Evolutionary conservation across 495 filamentous ascomycete species (phyloP).

Genomic region (Xylaria flabelliformis): DNA sequence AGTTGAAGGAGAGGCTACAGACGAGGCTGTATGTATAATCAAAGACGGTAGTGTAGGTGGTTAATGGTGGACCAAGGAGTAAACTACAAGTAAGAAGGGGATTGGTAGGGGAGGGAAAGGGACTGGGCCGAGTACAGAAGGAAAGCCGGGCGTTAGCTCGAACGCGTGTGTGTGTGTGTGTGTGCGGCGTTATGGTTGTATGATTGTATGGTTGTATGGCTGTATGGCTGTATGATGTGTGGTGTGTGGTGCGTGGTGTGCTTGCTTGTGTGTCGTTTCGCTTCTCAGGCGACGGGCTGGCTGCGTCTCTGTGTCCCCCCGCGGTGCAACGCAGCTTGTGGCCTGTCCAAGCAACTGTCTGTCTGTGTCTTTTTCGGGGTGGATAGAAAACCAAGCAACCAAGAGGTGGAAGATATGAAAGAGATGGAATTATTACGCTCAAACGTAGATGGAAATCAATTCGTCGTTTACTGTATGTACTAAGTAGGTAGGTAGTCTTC

Average conservation of each 20-base stretch:
- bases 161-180: neutral
- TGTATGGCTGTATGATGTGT: neutral
- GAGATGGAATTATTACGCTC: neutral
- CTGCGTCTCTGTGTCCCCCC: neutral
- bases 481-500: neutral
- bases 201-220: neutral
- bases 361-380: neutral
- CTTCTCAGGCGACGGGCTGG: neutral
- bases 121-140: constrained; percentile 18
- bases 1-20: constrained; percentile 11
- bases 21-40: neutral
- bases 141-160: neutral
- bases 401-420: neutral
- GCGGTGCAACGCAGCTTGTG: neutral
- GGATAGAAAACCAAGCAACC: neutral
- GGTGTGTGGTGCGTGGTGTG: neutral
- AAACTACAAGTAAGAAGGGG: constrained; percentile 19
- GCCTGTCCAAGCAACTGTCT: neutral
- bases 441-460: neutral
- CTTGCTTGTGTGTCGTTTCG: neutral
- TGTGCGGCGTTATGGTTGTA: neutral
- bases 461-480: neutral
- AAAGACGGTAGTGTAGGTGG: neutral
- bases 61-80: neutral
- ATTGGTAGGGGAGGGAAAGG: constrained; percentile 28